These are phyloP conservation scores for Gossypium australe DNA, from an alignment of 345 rosid genomes.

Conservation along the genomic window DNA sequence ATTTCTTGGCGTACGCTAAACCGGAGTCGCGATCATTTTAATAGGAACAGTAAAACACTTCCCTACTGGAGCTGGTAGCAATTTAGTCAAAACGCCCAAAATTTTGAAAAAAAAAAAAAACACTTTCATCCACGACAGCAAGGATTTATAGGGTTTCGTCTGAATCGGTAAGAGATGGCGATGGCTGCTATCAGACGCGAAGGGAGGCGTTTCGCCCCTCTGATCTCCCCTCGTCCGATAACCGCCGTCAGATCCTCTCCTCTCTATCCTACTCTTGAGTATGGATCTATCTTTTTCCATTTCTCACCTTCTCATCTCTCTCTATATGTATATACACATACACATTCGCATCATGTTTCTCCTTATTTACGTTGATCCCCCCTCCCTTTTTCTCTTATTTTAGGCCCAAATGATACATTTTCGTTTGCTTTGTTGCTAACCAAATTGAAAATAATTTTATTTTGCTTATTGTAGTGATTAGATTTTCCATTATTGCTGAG, in stretches of 20 bases:
- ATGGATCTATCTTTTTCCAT: slow-evolving; percentile 15
- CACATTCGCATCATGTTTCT: neutral
- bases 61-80: neutral
- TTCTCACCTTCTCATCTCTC: neutral
- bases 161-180: slow-evolving; percentile 39
- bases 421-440: neutral
- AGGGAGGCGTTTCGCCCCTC: slow-evolving; percentile 69
- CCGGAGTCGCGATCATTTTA: neutral
- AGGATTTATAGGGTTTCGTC: slow-evolving; percentile 15
- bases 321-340: neutral
- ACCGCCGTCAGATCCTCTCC: slow-evolving; percentile 39
- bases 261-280: slow-evolving; percentile 32
- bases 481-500: neutral
- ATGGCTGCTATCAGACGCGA: slow-evolving; percentile 75
- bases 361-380: neutral
- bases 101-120: neutral
- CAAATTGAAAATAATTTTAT: neutral
- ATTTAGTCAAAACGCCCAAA: neutral
- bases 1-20: neutral
- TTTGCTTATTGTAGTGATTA: neutral
- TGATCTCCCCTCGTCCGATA: slow-evolving; percentile 52
- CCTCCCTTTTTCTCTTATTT: neutral
- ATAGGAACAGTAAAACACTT: neutral
- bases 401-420: neutral
- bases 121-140: neutral